Evolutionary conservation across 2,329 filamentous ascomycete genomes (phyloP), one percentile per base, ranked within the genome.

Genomic region (Colletotrichum sp.): DNA sequence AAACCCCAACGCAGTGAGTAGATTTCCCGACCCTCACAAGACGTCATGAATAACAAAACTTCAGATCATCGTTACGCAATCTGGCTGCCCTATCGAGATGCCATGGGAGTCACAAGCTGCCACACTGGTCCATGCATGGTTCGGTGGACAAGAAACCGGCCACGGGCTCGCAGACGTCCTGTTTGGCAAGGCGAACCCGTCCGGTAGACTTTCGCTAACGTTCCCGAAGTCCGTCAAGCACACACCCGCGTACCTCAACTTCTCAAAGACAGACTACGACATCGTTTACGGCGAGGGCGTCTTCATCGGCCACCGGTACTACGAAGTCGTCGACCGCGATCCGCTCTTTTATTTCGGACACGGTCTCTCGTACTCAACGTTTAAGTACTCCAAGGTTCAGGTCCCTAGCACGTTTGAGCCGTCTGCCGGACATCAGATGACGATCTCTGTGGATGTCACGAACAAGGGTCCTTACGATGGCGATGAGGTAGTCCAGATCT

Each of bases 141-240:
- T 96, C 80, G 94, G 95, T 76, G 95, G 95, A n/a, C 95, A 97
- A 80, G 95, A 97, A 85, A 94, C 93, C 7, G 95, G 95, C 8
- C 95, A 96, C 81, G 93, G 92, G 13, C 93, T 98, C 77, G 94
- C 94, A 0, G 95, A 96, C 78, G 89, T 96, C 2, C 87, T 96
- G 21, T 94, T 95, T 78, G 95, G 94, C 64, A 90, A 93, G 77
- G 89, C 91, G 63, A 96, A 94, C 81, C 95, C 95, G 0, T 93
- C 91, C 60, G 95, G 92, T 16, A 96, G 96, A 83, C 88, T 96
- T 2, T 93, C 94, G 0, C 87, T 96, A 26, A 93, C 90, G 4
- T 96, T 96, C 85, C 95, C 95, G 1, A 88, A 87, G 68, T 87
- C 88, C 18, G 82, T 93, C 1, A 90, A 93, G 80, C 93, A 96